Percentiles rank a stretch among this genome's conserved stretches.
Evolutionary conservation across 2,329 filamentous ascomycete genomes (phyloP).

Genomic region (Aspergillus sp.): DNA sequence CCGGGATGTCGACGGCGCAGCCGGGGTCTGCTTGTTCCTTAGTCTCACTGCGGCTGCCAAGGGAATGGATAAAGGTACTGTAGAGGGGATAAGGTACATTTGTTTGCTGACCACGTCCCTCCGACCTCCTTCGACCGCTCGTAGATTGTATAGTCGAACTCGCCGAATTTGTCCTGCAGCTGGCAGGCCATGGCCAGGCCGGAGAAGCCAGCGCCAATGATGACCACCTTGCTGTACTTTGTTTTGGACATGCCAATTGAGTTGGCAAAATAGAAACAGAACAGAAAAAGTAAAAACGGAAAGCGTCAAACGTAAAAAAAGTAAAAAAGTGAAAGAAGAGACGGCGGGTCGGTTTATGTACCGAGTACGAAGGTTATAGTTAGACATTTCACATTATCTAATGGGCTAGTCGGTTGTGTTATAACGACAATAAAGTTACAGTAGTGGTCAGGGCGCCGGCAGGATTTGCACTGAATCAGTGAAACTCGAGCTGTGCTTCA

Average conservation of each 20-base stretch:
- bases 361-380: not conserved
- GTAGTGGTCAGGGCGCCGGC: too few relatives aligned
- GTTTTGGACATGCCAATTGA: not conserved
- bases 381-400: not conserved
- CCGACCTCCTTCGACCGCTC: slow-evolving; percentile 8
- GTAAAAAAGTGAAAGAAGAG: not conserved
- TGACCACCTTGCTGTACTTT: slow-evolving; percentile 8
- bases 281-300: not conserved
- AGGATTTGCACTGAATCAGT: too few relatives aligned
- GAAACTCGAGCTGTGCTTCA: too few relatives aligned
- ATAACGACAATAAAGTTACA: too few relatives aligned
- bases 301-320: too few relatives aligned
- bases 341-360: too few relatives aligned
- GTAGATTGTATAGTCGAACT: slow-evolving; percentile 11
- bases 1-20: slow-evolving; percentile 12
- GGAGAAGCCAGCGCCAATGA: slow-evolving; percentile 14
- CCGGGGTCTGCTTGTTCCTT: slow-evolving; percentile 5
- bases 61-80: too few relatives aligned
- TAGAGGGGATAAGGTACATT: too few relatives aligned
- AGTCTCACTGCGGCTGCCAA: not conserved
- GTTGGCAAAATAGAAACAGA: too few relatives aligned
- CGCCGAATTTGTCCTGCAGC: slow-evolving; percentile 8
- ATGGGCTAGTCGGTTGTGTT: not conserved
- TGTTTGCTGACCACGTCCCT: slow-evolving; percentile 13
- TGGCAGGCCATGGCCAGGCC: slow-evolving; percentile 13